Conservation (phyloP, 2,329 filamentous ascomycete species). For the Chaetomium globosum region DNA sequence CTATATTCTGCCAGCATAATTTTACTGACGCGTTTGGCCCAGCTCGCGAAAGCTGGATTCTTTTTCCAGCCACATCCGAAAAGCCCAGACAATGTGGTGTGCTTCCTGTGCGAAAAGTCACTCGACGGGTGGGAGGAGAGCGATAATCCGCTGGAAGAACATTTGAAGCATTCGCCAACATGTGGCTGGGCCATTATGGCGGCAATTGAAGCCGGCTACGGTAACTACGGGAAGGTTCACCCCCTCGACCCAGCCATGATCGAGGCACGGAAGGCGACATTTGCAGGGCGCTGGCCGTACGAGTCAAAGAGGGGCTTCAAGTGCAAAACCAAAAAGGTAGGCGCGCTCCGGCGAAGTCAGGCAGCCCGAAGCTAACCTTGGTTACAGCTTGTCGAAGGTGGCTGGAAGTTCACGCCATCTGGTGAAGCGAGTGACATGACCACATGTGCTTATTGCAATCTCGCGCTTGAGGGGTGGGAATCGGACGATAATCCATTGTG, state of each 20-base stretch:
- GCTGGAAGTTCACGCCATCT: slow-evolving; percentile 91
- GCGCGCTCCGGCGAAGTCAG: slow-evolving; percentile 29
- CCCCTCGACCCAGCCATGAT: slow-evolving; percentile 72
- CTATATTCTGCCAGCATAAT: slow-evolving; percentile 30
- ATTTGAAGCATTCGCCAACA: slow-evolving; percentile 76
- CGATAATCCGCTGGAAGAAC: slow-evolving; percentile 82
- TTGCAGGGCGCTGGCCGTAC: slow-evolving; percentile 84
- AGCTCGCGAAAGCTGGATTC: slow-evolving; percentile 91
- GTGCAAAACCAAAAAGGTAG: slow-evolving; percentile 83
- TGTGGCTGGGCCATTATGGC: slow-evolving; percentile 86
- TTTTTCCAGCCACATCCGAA: slow-evolving; percentile 77
- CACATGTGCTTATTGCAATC: slow-evolving; percentile 85
- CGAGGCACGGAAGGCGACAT: slow-evolving; percentile 79
- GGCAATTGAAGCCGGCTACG: slow-evolving; percentile 62
- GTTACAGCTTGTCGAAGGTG: slow-evolving; percentile 79
- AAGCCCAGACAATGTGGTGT: slow-evolving; percentile 84
- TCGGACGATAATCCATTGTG: slow-evolving; percentile 84
- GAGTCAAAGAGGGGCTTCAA: slow-evolving; percentile 86
- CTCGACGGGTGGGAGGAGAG: slow-evolving; percentile 90
- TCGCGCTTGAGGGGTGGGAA: slow-evolving; percentile 94
- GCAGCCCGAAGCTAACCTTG: slow-evolving; percentile 3
- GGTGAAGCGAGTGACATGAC: slow-evolving; percentile 84
- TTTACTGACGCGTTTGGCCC: slow-evolving; percentile 39
- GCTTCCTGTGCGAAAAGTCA: slow-evolving; percentile 81
- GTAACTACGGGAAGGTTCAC: slow-evolving; percentile 69